Conservation (phyloP, 2,329 filamentous ascomycete genomes). For the Allantophomopsis lycopodina region DNA sequence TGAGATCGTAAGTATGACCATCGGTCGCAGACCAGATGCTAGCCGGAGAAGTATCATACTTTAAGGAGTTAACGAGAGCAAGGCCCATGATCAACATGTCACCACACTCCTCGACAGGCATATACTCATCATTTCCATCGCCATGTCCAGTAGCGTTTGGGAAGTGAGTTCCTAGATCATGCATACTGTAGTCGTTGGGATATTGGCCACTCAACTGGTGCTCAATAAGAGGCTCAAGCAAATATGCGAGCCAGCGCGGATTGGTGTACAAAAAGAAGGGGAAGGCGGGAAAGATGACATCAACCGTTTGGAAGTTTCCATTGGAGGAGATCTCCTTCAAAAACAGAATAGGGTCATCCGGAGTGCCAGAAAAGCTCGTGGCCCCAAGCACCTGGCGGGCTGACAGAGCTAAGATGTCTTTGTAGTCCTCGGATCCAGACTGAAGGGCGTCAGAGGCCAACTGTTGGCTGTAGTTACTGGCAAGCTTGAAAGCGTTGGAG, state of each 20-base stretch:
- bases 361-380: conserved; percentile 60
- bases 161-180: conserved; percentile 60
- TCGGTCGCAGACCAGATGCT: conserved; percentile 41
- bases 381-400: conserved; percentile 72
- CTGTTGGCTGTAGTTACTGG: conserved; percentile 60
- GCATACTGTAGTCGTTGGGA: conserved; percentile 70
- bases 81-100: conserved; percentile 62
- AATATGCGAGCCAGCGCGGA: conserved; percentile 65
- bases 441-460: conserved; percentile 57
- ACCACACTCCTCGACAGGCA: conserved; percentile 54
- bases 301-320: conserved; percentile 74
- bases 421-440: conserved; percentile 62
- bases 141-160: conserved; percentile 65
- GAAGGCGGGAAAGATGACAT: conserved; percentile 78
- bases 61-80: conserved; percentile 61
- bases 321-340: conserved; percentile 79
- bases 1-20: conserved; percentile 9
- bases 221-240: conserved; percentile 68
- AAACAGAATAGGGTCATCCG: conserved; percentile 61
- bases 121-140: conserved; percentile 49
- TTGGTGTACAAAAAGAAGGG: conserved; percentile 82
- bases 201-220: conserved; percentile 75
- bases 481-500: conserved; percentile 44
- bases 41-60: conserved; percentile 41
- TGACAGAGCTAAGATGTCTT: conserved; percentile 64